Percentiles rank a stretch among this genome's conserved stretches.
These are phyloP conservation scores for Sarocladiaceae sp. DNA, from an alignment of 2,329 filamentous ascomycete genomes.

Conservation along the genomic window DNA sequence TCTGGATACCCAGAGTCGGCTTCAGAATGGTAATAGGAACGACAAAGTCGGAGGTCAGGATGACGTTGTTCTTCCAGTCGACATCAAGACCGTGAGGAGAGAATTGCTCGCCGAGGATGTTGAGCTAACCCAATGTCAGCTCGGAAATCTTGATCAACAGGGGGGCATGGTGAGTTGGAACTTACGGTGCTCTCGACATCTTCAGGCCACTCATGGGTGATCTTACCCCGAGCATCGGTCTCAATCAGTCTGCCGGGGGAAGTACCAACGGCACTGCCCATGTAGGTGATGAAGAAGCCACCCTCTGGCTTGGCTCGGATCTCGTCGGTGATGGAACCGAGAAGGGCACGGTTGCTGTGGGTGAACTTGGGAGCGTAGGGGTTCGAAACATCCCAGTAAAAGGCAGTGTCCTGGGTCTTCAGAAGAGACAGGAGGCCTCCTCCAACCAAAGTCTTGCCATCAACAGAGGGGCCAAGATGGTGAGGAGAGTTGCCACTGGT, in stretches of 20 bases:
- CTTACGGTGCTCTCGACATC: constrained; percentile 39
- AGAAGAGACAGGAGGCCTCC: constrained; percentile 52
- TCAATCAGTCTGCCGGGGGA: constrained; percentile 54
- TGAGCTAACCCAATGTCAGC: constrained; percentile 26
- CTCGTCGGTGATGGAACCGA: constrained; percentile 55
- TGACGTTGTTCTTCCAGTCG: constrained; percentile 50
- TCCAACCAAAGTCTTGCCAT: constrained; percentile 52
- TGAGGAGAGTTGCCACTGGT: constrained; percentile 55
- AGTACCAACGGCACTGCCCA: constrained; percentile 53
- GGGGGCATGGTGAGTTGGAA: neutral
- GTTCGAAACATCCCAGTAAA: constrained; percentile 54
- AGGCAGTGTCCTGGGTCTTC: constrained; percentile 56
- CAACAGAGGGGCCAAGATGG: constrained; percentile 46
- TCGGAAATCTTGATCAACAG: neutral
- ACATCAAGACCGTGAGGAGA: constrained; percentile 53
- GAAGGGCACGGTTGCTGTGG: constrained; percentile 53
- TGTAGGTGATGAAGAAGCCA: constrained; percentile 13
- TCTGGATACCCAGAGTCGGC: constrained; percentile 46
- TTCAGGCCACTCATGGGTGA: constrained; percentile 57
- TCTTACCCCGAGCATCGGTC: constrained; percentile 52
- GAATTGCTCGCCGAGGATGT: constrained; percentile 55
- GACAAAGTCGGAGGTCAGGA: constrained; percentile 57
- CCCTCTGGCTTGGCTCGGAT: constrained; percentile 58
- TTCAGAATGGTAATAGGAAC: constrained; percentile 56
- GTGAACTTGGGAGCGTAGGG: constrained; percentile 52